Evolutionary conservation across 2,329 filamentous ascomycete species (phyloP), one percentile per base, ranked within the genome.

Genomic region (Rosellinia necatrix): DNA sequence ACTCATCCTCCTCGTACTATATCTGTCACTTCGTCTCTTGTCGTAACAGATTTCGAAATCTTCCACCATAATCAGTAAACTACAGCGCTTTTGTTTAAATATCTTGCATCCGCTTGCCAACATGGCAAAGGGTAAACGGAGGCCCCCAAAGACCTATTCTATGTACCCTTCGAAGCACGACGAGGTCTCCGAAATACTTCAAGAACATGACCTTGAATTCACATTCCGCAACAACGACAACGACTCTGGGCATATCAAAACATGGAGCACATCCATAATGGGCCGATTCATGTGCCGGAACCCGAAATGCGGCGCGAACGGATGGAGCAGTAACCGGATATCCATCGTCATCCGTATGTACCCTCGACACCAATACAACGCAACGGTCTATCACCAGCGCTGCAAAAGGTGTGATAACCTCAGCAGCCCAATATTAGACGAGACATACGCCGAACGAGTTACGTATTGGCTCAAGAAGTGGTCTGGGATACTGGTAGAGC

Each of bases 381-480:
- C 64, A 12, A 47, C 29, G 19, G 64, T 70, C 1, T 70, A 59
- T 25, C 62, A 64, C 7, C 67, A 69, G 32, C 65, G 59, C 10
- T 69, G 66, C 42, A 53, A 15, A 21, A 35, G 24, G 2, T 70
- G 67, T 48, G 49, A 60, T 2, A 15, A 17, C 2, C 49, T 69
- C 7, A 58, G 64, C 37, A 48, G 46, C 4, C 56, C 67, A 0
- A 49, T 42, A 1, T 49, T 68, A 5, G 58, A 70, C 38, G 49
- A 49, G 1, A 62, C 64, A 17, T 70, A 70, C 25, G 55, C 61
- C 2, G 65, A 69, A 12, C 58, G 67, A 29, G 60, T 68, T 4
- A 49, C 66, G 3, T 67, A 69, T 29, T 47, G 67, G 30, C 44
- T 69, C 15, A 68, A 65, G 58, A 64, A 56, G n/a, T 68, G 66